A percentile compares a stretch with the other conserved stretches of the same genome.
phyloP scores from a whole-genome alignment of 2,329 filamentous ascomycete genomes.

The Aspergillus phoenicis region DNA sequence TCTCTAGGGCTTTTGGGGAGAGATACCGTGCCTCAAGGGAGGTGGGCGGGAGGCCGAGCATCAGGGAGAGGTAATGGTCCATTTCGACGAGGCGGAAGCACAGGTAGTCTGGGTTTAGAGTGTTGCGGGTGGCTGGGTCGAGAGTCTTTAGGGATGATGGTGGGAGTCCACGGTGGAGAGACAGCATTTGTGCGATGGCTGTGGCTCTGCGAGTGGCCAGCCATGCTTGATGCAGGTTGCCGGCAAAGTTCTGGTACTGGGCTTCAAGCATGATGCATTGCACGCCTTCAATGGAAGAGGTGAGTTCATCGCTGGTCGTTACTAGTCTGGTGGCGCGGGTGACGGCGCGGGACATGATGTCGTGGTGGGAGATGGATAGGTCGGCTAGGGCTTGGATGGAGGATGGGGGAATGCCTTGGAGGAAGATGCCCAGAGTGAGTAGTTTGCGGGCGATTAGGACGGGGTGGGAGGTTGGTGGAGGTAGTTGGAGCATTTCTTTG shows the following conservation, averaged over 20 bases:
- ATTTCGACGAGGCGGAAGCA: conserved; percentile 45
- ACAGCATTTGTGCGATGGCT: conserved; percentile 46
- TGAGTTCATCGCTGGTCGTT: conserved; percentile 45
- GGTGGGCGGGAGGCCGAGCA: conserved; percentile 45
- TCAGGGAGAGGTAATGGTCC: conserved; percentile 46
- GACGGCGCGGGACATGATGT: conserved; percentile 15
- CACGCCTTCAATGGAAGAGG: conserved; percentile 44
- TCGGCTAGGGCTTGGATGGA: neutral
- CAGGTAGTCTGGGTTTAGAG: conserved; percentile 27
- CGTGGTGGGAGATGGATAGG: neutral
- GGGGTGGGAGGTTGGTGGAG: conserved; percentile 48
- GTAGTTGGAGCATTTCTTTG: conserved; percentile 38
- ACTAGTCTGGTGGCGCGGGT: conserved; percentile 36
- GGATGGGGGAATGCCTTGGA: conserved; percentile 47
- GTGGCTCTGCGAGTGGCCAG: conserved; percentile 43
- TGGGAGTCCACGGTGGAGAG: conserved; percentile 32
- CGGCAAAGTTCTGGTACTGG: conserved; percentile 43
- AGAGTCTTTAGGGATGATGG: conserved; percentile 23
- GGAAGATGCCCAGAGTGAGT: conserved; percentile 50
- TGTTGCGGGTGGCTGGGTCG: conserved; percentile 28
- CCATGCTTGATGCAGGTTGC: conserved; percentile 48
- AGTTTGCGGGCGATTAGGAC: conserved; percentile 53
- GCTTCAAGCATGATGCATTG: conserved; percentile 49
- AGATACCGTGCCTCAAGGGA: conserved; percentile 19
- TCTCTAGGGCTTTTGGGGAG: neutral